These are phyloP conservation scores for Scutellaria minor DNA, from an alignment of 257 asterid genomes.

Conservation along the genomic window DNA sequence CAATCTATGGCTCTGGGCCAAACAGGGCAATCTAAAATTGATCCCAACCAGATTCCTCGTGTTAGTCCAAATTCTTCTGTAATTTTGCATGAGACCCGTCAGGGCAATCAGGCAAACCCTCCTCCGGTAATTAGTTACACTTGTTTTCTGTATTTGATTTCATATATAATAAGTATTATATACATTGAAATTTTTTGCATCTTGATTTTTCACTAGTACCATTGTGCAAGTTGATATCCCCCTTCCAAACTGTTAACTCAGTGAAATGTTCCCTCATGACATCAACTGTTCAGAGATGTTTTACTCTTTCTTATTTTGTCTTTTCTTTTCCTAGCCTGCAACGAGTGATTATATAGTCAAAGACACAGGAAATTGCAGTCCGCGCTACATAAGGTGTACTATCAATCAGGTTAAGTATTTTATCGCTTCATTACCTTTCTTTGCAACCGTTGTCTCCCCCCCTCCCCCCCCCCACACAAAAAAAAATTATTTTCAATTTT, in stretches of 20 bases:
- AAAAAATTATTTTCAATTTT: background rate
- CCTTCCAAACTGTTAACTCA: conserved; percentile 21
- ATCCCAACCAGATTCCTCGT: conserved; percentile 98
- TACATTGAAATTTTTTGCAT: conserved; percentile 7
- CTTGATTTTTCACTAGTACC: conserved; percentile 27
- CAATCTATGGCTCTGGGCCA: conserved; percentile 83
- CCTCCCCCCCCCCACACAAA: background rate
- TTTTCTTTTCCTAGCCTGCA: conserved; percentile 75
- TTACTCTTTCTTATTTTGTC: conserved; percentile 28
- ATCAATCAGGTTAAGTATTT: conserved; percentile 75
- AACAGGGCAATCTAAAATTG: conserved; percentile 85
- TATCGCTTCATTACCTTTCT: conserved; percentile 27
- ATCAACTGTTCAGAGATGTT: conserved; percentile 15
- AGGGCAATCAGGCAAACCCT: conserved; percentile 95
- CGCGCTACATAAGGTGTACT: conserved; percentile 97
- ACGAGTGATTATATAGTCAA: conserved; percentile 90
- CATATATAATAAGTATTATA: background rate
- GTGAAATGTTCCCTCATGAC: conserved; percentile 22
- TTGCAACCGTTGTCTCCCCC: background rate
- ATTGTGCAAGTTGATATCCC: conserved; percentile 26
- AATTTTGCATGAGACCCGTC: conserved; percentile 90
- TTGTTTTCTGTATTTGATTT: background rate
- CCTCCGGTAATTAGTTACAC: conserved; percentile 75
- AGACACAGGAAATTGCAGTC: conserved; percentile 98
- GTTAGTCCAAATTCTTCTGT: conserved; percentile 68